Evolutionary conservation across 1,139 yeast species (phyloP).

Genomic region (Geotrichum citri-aurantii): DNA sequence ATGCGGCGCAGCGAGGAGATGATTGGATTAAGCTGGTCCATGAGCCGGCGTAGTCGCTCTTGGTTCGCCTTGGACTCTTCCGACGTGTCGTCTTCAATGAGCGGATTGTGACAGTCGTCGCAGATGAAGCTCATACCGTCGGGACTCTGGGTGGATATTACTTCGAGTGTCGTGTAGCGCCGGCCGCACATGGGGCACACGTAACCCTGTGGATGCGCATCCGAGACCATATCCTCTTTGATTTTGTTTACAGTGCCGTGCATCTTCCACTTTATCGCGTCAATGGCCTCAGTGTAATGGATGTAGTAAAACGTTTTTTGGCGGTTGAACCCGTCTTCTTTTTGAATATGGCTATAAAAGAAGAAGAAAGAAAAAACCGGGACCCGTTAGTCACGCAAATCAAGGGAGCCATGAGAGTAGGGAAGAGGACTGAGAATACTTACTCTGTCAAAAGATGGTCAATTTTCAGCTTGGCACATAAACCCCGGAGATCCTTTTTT

Average conservation of each 20-base stretch:
- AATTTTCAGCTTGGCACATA: slow-evolving; percentile 75
- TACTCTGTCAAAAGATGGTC: slow-evolving; percentile 52
- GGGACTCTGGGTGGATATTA: slow-evolving; percentile 70
- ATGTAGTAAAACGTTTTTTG: slow-evolving; percentile 72
- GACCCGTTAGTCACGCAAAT: not conserved
- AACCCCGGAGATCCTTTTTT: slow-evolving; percentile 76
- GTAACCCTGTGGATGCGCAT: slow-evolving; percentile 90
- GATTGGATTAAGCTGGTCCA: slow-evolving; percentile 86
- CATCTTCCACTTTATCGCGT: slow-evolving; percentile 93
- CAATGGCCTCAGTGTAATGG: slow-evolving; percentile 89
- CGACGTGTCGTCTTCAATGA: slow-evolving; percentile 84
- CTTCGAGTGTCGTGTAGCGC: slow-evolving; percentile 80
- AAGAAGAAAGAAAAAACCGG: not conserved
- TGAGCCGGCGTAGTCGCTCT: slow-evolving; percentile 72
- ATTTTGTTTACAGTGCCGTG: slow-evolving; percentile 75
- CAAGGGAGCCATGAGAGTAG: not conserved
- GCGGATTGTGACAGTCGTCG: slow-evolving; percentile 67
- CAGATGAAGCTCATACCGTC: slow-evolving; percentile 80
- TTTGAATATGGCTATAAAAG: slow-evolving; percentile 65
- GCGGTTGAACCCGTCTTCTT: slow-evolving; percentile 72
- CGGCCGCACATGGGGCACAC: slow-evolving; percentile 82
- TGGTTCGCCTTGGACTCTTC: slow-evolving; percentile 78
- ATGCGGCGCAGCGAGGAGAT: slow-evolving; percentile 76
- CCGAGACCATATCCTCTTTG: slow-evolving; percentile 70
- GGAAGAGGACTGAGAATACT: slow-evolving; percentile 23